Percentiles rank a stretch among this genome's conserved stretches.
Evolutionary conservation across 225 moss, liverwort and hornwort genomes (phyloP).

Genomic region (Anthoceros angustus): DNA sequence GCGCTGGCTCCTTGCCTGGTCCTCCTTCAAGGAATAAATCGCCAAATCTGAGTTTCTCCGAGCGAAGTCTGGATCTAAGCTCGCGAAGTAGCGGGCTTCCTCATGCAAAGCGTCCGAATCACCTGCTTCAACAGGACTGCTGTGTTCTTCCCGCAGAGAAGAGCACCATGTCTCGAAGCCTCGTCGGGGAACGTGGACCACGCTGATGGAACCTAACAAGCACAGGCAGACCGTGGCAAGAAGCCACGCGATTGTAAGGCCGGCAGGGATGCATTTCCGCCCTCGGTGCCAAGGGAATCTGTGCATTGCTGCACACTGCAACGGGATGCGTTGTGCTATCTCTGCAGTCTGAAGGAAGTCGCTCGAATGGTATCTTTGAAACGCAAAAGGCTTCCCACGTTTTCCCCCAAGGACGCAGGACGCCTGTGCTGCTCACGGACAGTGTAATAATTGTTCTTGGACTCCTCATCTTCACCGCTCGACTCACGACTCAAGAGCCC

Average conservation of each 20-base stretch:
- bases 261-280: too few relatives aligned
- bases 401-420: too few relatives aligned
- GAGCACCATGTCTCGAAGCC: background rate
- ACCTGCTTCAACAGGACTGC: background rate
- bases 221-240: background rate
- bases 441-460: too few relatives aligned
- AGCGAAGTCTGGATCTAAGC: background rate
- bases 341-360: too few relatives aligned
- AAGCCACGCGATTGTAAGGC: background rate
- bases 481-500: too few relatives aligned
- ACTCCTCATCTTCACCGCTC: too few relatives aligned
- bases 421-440: too few relatives aligned
- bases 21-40: background rate
- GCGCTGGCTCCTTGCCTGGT: background rate
- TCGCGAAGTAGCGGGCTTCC: background rate
- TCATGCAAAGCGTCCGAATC: background rate
- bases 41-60: background rate
- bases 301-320: too few relatives aligned
- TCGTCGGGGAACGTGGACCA: background rate
- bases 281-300: too few relatives aligned
- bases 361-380: too few relatives aligned
- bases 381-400: too few relatives aligned
- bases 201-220: background rate
- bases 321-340: too few relatives aligned
- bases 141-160: background rate